These are phyloP conservation scores for Microthlaspi erraticum DNA, from an alignment of 345 rosid species.

Conservation along the genomic window DNA sequence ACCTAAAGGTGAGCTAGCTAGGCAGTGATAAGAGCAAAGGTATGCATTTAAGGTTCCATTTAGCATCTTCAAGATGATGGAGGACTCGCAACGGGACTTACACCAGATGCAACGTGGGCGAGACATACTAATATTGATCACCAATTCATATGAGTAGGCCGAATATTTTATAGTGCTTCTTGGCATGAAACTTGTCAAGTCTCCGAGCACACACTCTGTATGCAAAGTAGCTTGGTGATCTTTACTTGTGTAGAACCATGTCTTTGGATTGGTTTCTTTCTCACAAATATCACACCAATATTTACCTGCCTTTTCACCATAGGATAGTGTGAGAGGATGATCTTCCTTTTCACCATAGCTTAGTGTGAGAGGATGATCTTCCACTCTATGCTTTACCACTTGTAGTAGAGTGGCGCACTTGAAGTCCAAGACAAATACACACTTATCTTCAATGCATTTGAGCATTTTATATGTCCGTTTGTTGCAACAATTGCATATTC, in stretches of 20 bases:
- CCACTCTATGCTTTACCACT: neutral
- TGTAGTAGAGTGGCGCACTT: neutral
- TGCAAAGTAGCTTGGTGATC: neutral
- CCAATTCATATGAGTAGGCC: neutral
- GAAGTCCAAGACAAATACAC: neutral
- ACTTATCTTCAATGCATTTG: neutral
- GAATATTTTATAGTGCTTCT: neutral
- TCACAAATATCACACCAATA: neutral
- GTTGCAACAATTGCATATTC: neutral
- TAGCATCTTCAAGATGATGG: neutral
- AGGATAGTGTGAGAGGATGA: neutral
- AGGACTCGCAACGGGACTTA: neutral
- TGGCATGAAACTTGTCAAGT: neutral
- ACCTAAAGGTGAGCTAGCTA: too few species aligned
- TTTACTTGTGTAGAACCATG: neutral
- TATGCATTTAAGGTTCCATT: neutral
- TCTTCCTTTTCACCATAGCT: neutral
- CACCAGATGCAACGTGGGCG: neutral
- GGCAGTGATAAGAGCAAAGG: neutral
- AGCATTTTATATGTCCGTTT: rapidly evolving
- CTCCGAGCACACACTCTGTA: neutral
- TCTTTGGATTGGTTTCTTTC: neutral
- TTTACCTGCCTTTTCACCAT: neutral
- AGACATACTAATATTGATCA: neutral
- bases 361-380: neutral